phyloP scores from a whole-genome alignment of 2,329 filamentous ascomycete genomes.

The Clonostachys rosea region DNA sequence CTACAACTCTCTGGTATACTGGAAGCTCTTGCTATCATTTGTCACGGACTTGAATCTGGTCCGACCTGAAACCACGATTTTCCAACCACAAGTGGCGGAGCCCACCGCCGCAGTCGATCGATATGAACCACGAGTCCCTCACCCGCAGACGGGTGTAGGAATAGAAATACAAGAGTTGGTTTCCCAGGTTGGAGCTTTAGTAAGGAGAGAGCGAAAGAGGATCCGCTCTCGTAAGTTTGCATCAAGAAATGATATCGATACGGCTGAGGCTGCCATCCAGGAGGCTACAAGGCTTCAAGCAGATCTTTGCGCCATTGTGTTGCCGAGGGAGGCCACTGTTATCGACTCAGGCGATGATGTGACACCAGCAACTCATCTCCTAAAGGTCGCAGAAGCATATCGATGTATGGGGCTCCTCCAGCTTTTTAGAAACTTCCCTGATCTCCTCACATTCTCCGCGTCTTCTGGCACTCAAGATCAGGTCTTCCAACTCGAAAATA shows the following conservation, averaged over 20 bases:
- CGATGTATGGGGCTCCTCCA: constrained; percentile 9
- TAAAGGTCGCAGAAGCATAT: constrained; percentile 11
- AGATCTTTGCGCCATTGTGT: constrained; percentile 1
- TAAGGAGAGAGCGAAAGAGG: constrained; percentile 10
- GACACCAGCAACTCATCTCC: constrained; percentile 7
- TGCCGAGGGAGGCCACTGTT: constrained; percentile 4
- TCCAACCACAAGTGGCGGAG: no score
- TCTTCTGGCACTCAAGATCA: constrained; percentile 5
- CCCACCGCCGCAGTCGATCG: background rate
- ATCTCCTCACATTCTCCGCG: constrained; percentile 9
- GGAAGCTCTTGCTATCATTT: constrained; percentile 13
- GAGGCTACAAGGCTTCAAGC: constrained; percentile 9
- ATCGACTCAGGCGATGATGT: constrained; percentile 7
- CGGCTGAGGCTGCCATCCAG: constrained; percentile 5
- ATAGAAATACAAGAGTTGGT: constrained; percentile 5
- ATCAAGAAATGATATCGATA: constrained; percentile 8
- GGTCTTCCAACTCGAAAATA: background rate
- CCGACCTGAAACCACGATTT: constrained; percentile 1
- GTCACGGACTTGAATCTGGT: constrained; percentile 6
- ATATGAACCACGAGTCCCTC: constrained; percentile 4
- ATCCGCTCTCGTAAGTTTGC: constrained; percentile 8
- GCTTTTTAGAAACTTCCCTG: constrained; percentile 12
- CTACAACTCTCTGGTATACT: constrained; percentile 11
- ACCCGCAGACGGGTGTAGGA: constrained; percentile 10
- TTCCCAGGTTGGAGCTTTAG: constrained; percentile 7